Evolutionary conservation across 305 asterid genomes (phyloP), one percentile per base, ranked within the genome.

Genomic region (Lippia alba): DNA sequence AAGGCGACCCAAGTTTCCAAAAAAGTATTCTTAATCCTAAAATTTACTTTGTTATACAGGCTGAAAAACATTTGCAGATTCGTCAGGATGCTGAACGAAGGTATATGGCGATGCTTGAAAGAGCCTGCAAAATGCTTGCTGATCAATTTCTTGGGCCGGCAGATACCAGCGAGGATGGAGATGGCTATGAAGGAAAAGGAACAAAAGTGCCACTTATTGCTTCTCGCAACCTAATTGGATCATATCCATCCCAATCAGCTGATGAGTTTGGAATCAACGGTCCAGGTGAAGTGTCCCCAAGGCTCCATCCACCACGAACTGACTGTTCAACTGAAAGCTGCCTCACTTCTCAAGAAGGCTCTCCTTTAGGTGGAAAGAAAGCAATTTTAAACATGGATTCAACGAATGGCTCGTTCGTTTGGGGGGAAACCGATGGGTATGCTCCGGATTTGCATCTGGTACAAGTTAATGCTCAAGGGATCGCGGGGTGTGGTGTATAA

Each of bases 301-400:
- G 56, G 6, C 57, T 84, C 71, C 77, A 80, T 66, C 82, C 64
- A 33, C 84, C 61, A 20, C 24, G 56, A 32, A 72, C 85, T 5
- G 90, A 82, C 67, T 78, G 90, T 56, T 85, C 88, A 19, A 82
- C 92, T 0, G 87, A 86, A 66, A 86, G 92, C 74, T 82, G 92
- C 80, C 84, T 86, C 64, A 86, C 92, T 11, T 80, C 92, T 69
- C 71, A 49, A 32, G 86, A 76, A 48, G 77, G 82, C 34, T 79
- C 83, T 58, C 73, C 85, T 56, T 64, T 84, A 5, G 83, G 82
- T 44, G 86, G 78, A 10, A 81, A 70, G 78, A 80, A 70, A 70
- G 76, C 78, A 19, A 60, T 75, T 50, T 70, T 56, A 1, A 77
- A 61, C 36, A 60, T 73, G 71, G 89, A 80, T 68, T 73, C 83